Conservation (phyloP, 257 asterid genomes). For the Primulina huaijiensis region DNA sequence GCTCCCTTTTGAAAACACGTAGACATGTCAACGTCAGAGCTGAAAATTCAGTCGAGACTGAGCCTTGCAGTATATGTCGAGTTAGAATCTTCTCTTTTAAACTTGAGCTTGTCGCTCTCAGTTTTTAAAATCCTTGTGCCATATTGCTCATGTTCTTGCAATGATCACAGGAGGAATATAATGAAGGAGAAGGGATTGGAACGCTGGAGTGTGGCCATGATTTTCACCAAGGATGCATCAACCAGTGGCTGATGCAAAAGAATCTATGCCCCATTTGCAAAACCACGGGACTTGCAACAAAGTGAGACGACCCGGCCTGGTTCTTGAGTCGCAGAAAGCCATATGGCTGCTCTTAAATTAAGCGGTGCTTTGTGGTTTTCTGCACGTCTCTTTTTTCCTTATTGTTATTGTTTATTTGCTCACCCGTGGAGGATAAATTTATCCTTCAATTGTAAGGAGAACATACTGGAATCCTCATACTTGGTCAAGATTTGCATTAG, state of each 20-base stretch:
- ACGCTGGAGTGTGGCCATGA: constrained; percentile 56
- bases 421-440: constrained; percentile 18
- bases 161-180: constrained; percentile 50
- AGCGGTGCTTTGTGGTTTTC: background rate
- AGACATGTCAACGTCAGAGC: constrained; percentile 20
- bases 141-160: background rate
- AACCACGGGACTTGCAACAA: constrained; percentile 40
- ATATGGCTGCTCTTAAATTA: constrained; percentile 12
- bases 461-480: constrained; percentile 18
- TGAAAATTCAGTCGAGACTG: constrained; percentile 37
- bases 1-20: constrained; percentile 42
- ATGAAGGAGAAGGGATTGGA: constrained; percentile 47
- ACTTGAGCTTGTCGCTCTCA: background rate
- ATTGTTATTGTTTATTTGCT: constrained; percentile 17
- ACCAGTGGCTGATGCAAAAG: constrained; percentile 61
- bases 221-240: constrained; percentile 50
- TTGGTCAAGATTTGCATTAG: constrained; percentile 27
- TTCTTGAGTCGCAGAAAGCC: constrained; percentile 7
- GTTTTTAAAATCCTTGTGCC: background rate
- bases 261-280: constrained; percentile 66
- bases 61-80: constrained; percentile 70
- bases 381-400: background rate
- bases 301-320: constrained; percentile 21
- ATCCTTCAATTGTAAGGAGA: constrained; percentile 32
- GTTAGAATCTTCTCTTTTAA: constrained; percentile 29